Evolutionary conservation across 768 basidiomycete species (phyloP), one percentile per base, ranked within the genome.

Genomic region (Lentinula aciculospora): DNA sequence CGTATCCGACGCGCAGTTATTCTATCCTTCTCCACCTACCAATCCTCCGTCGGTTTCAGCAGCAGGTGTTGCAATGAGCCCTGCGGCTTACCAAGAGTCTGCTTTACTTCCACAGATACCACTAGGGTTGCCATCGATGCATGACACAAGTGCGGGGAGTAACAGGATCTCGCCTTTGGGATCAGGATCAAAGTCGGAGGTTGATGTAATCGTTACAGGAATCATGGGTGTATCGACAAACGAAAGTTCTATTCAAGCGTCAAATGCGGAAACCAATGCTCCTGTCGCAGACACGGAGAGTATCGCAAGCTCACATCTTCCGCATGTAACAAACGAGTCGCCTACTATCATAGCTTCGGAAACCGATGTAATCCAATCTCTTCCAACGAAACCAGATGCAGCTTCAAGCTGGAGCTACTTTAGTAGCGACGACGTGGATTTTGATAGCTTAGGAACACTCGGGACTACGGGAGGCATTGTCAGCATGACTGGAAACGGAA

Each of bases 391-490:
- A 56, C 47, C 60, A 17, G 46, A 56, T 37, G 37, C 65, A n/a
- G 66, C 66, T 50, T 60, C 66, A 51, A 61, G 69, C n/a, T 47
- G 46, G 46, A 10, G 15, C 15, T 47, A 47, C 29, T 47, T 47
- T 23, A 27, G 25, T 31, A n/a, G 27, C 7, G 46, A 47, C 10
- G 46, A 76, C 57, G 81, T 79, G 59, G 72, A 74, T 53, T 77
- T 86, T 72, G 76, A 77, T 60, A 73, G 48, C 57, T 66, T 36
- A 25, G 42, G 56, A 13, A 47, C 25, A 39, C 19, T 21, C 21
- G 29, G 69, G 60, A 32, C 29, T 67, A 65, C 74, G 63, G 61
- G 57, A 27, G 64, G 65, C 27, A 48, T 46, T 9, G 29, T 8
- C 36, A 63, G 59, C 15, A 71, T 75, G 66, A 55, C 28, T 53